Conservation (phyloP, 2,329 filamentous ascomycete species). For the Gnomoniopsis sp. region DNA sequence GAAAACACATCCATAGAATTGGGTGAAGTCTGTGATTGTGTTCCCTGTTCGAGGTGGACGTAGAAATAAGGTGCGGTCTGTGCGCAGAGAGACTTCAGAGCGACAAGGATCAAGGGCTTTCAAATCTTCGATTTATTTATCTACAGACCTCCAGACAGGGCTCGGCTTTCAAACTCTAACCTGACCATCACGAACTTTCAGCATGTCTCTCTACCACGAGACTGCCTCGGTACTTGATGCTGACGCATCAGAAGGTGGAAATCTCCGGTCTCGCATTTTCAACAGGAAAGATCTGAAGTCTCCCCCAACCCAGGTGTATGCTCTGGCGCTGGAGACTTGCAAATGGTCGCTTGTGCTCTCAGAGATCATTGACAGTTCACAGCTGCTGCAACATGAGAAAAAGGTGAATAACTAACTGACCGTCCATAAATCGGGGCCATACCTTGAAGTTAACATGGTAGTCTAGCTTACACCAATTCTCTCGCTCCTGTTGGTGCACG, state of each 20-base stretch:
- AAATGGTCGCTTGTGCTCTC: constrained; percentile 89
- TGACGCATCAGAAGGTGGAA: constrained; percentile 66
- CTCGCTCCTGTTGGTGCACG: constrained; percentile 79
- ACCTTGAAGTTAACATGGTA: constrained; percentile 24
- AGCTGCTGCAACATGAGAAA: constrained; percentile 72
- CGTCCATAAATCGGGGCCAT: neutral
- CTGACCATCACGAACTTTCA: neutral
- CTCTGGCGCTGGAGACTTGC: constrained; percentile 77
- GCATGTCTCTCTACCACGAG: constrained; percentile 95
- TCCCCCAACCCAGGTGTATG: constrained; percentile 78
- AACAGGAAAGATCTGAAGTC: constrained; percentile 71
- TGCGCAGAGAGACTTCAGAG: neutral
- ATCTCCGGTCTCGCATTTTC: constrained; percentile 84
- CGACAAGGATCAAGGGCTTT: neutral
- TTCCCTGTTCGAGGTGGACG: neutral
- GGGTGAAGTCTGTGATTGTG: no score
- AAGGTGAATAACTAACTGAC: constrained; percentile 58
- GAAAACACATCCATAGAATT: no score
- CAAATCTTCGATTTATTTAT: neutral
- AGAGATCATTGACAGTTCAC: constrained; percentile 82
- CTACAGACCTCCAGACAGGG: no score
- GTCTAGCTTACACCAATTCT: constrained; percentile 74
- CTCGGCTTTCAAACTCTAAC: no score
- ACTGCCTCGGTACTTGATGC: constrained; percentile 71
- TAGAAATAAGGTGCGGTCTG: neutral